Evolutionary conservation across 192 early-diverging fungal species (phyloP).

Genomic region (Coemansia sp.): DNA sequence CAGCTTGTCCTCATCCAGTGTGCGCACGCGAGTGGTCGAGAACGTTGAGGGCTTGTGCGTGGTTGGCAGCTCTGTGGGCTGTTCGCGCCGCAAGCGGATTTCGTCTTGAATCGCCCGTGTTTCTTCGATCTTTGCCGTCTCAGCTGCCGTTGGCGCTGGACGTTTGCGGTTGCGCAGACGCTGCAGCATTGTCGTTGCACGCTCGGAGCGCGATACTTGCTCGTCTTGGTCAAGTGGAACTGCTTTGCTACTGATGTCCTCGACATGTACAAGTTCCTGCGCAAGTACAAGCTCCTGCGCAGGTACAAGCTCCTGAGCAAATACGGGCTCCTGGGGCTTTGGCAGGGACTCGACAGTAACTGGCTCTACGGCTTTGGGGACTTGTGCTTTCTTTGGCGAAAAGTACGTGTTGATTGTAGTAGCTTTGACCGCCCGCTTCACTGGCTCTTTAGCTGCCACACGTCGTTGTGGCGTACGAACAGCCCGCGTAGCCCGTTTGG

Average conservation of each 20-base stretch:
- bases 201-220: conserved; percentile 6
- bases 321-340: neutral
- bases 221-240: too few species aligned
- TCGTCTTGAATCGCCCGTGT: conserved; percentile 41
- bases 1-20: conserved; percentile 14
- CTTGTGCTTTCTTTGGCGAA: neutral
- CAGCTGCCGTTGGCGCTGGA: neutral
- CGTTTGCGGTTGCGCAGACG: conserved; percentile 34
- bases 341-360: neutral
- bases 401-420: conserved; percentile 40
- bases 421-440: conserved; percentile 4
- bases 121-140: conserved; percentile 11
- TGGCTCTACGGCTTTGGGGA: neutral
- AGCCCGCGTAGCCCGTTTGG: conserved; percentile 7
- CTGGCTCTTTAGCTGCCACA: neutral
- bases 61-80: neutral
- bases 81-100: conserved; percentile 23
- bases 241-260: too few species aligned
- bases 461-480: neutral
- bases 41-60: conserved; percentile 4
- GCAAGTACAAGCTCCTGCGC: neutral
- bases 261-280: too few species aligned
- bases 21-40: neutral
- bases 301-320: neutral
- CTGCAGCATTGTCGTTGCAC: conserved; percentile 17